Evolutionary conservation across 352 stramenopile genomes (phyloP), one percentile per base, ranked within the genome.

Genomic region (Globisporangium ultimum): DNA sequence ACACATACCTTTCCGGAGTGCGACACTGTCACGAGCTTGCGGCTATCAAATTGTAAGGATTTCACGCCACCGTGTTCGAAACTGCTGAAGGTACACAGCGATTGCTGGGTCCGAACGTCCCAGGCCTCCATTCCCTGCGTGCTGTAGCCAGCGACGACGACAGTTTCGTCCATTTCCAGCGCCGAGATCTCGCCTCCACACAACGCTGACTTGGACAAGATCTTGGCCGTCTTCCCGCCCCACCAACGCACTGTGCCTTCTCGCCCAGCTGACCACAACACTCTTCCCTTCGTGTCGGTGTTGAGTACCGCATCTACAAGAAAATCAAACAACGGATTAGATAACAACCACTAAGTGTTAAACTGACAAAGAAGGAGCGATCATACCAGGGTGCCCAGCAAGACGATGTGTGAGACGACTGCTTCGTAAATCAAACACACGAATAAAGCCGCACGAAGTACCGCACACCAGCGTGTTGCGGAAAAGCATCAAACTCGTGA

Each of bases 121-220:
- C 87, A 96, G 10, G 87, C 80, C 55, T 96, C 83, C 83, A 96
- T 94, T 50, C 87, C 87, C 59, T 91, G 84, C 40, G 80, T 72
- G 3, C 60, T 76, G 70, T 94, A 96, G 49, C 83, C 87, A 28
- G 87, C 87, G 43, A 96, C 83, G 20, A 96, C 87, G 14, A 93
- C 83, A 32, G 82, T 92, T 53, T 96, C 87, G 61, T 96, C 87
- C 87, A 96, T 96, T 63, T 96, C 85, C 6, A 96, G 73, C 4
- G 78, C 79, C 2, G 79, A 89, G 51, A 96, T 88, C 6, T 67
- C 63, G 18, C 87, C 87, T 56, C 87, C 70, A 41, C 84, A 94
- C 45, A 96, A 61, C 3, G 78, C 80, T 0, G 87, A 96, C 65
- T 93, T 96, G 49, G 76, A 75, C 57, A 93, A 70, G 34, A 96